Conservation (phyloP, 2,329 filamentous ascomycete species). For the Aspergillus neoniger region DNA sequence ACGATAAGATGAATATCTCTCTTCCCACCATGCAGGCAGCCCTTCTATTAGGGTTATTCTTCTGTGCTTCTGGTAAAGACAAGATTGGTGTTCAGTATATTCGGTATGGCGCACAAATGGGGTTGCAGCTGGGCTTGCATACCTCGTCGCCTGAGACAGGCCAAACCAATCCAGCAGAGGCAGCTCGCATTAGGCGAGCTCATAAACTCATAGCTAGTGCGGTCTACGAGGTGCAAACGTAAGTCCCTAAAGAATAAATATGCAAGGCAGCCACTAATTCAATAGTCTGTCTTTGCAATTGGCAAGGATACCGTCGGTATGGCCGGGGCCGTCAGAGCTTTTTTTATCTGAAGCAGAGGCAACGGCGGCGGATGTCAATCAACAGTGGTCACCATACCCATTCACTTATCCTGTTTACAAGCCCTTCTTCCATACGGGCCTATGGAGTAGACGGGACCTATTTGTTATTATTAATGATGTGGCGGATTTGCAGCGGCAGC, state of each 20-base stretch:
- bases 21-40: conserved; percentile 3
- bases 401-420: neutral
- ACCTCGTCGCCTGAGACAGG: neutral
- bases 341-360: neutral
- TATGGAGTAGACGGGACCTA: neutral
- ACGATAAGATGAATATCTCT: neutral
- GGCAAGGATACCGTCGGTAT: neutral
- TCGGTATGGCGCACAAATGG: conserved; percentile 5
- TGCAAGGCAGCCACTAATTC: neutral
- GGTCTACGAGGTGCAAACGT: conserved; percentile 5
- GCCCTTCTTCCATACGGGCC: neutral
- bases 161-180: neutral
- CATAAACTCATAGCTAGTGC: conserved; percentile 1
- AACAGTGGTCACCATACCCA: conserved; percentile 6
- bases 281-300: neutral
- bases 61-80: neutral
- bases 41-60: conserved; percentile 1
- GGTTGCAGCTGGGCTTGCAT: neutral
- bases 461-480: conserved; percentile 1
- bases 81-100: conserved; percentile 3
- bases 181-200: neutral
- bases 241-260: neutral
- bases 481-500: neutral
- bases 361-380: neutral
- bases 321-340: neutral